phyloP scores from a whole-genome alignment of 1,284 basidiomycete genomes.

The Spongiforma sp. region DNA sequence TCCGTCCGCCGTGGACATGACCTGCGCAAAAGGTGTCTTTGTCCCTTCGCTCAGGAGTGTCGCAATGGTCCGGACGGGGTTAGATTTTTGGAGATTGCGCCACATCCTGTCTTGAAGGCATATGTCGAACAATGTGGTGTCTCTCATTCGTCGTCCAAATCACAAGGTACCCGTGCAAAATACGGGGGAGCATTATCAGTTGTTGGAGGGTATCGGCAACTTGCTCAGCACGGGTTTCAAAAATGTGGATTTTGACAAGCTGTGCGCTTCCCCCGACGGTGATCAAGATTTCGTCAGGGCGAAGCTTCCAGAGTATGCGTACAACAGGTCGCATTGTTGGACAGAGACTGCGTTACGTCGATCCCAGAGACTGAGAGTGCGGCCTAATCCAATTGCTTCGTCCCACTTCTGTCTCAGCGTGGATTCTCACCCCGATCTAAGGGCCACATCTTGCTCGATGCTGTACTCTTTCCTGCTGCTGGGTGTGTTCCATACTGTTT shows the following conservation, averaged over 20 bases:
- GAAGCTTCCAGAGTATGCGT: conserved; percentile 23
- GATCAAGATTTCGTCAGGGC: conserved; percentile 14
- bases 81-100: conserved; percentile 34
- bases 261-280: conserved; percentile 28
- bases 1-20: conserved; percentile 40
- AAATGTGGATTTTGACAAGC: conserved; percentile 27
- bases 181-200: conserved; percentile 36
- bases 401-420: conserved; percentile 32
- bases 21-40: conserved; percentile 22
- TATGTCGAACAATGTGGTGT: conserved; percentile 39
- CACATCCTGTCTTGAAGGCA: conserved; percentile 37
- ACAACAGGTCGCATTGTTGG: conserved; percentile 26
- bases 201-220: conserved; percentile 35
- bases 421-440: conserved; percentile 33
- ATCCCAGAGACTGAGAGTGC: conserved; percentile 28
- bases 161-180: conserved; percentile 33
- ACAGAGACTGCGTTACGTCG: conserved; percentile 23
- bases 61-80: conserved; percentile 31
- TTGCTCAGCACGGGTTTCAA: conserved; percentile 33
- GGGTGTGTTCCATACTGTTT: conserved; percentile 22
- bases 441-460: conserved; percentile 36
- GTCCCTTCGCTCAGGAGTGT: conserved; percentile 28
- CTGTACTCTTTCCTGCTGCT: conserved; percentile 33
- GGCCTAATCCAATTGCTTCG: conserved; percentile 28
- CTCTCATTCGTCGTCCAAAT: conserved; percentile 35